Evolutionary conservation across 2,329 filamentous ascomycete genomes (phyloP), one percentile per base, ranked within the genome.

Genomic region (Talaromyces sp.): DNA sequence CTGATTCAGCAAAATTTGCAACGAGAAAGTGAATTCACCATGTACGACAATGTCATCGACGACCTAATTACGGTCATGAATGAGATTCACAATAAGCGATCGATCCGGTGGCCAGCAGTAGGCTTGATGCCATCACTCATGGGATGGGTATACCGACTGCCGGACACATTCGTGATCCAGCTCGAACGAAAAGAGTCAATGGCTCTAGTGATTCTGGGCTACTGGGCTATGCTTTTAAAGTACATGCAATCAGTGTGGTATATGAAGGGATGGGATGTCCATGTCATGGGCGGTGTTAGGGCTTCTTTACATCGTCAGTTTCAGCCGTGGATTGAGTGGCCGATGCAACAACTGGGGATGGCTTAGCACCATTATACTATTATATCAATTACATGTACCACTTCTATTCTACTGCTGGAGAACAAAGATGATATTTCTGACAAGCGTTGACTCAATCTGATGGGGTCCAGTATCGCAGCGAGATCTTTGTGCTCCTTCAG

Each of bases 171-270:
- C 8, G 48, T 56, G 13, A 24, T n/a, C n/a, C 37, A 7, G 1
- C 54, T 77, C 11, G 73, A 77, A 52, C 54, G 60, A 1, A 74
- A 72, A 48, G 69, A 75, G 11, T 66, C 72, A 5, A 45, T 68
- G 35, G 70, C 72, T 1, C 60, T 77, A 16, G 60, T 74, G 1
- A 60, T 76, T 6, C 62, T 77, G 37, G 71, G 71, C 0, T 67
- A 75, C 37, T 77, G 75, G 75, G 70, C 67, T 43, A 68, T 76
- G 7, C 43, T 77, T 5, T 54, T 77, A 24, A 69, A 67, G 45
- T 73, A 72, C 59, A 75, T 77, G 75, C 61, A 69, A 10, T 66
- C 68, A 0, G 64, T 65, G 0, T 77, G 75, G 75, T 72, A 77
- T 47, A 77, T 76, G 71, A 43, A 63, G 11, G 74, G 71, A 2